A percentile compares a stretch with the other conserved stretches of the same genome.
Conservation (phyloP, 2,329 filamentous ascomycete species). For the Claviceps sp. region DNA sequence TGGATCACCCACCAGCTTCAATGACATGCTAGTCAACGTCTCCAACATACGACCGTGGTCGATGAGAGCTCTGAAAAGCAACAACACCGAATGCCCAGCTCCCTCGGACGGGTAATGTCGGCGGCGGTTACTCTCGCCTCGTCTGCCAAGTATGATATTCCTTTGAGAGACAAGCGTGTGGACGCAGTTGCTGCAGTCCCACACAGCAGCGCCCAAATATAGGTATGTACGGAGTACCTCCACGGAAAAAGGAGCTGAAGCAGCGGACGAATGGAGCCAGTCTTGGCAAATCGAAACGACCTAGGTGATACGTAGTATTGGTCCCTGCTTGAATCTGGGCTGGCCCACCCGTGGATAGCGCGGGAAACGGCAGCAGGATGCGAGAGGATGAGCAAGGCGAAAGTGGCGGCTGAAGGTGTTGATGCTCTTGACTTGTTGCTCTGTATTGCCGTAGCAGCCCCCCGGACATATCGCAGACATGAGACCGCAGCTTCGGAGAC, state of each 20-base stretch:
- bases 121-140: neutral
- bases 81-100: neutral
- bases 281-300: slow-evolving; percentile 1
- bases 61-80: neutral
- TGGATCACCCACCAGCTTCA: slow-evolving; percentile 41
- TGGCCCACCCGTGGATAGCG: neutral
- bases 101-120: neutral
- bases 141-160: neutral
- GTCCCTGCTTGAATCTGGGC: neutral
- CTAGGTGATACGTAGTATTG: neutral
- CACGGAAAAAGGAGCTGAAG: neutral
- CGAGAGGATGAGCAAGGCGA: neutral
- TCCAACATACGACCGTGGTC: slow-evolving; percentile 1
- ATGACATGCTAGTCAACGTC: slow-evolving; percentile 30
- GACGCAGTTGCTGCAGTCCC: neutral
- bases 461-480: neutral
- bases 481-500: neutral
- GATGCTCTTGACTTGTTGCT: slow-evolving; percentile 4
- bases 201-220: neutral
- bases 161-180: neutral
- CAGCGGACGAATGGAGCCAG: neutral
- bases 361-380: neutral
- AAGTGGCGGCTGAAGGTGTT: neutral
- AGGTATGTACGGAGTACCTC: neutral
- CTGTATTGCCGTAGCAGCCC: slow-evolving; percentile 2